Evolutionary conservation across 2,329 filamentous ascomycete species (phyloP).

Genomic region (Aspergillus novofumigatus): DNA sequence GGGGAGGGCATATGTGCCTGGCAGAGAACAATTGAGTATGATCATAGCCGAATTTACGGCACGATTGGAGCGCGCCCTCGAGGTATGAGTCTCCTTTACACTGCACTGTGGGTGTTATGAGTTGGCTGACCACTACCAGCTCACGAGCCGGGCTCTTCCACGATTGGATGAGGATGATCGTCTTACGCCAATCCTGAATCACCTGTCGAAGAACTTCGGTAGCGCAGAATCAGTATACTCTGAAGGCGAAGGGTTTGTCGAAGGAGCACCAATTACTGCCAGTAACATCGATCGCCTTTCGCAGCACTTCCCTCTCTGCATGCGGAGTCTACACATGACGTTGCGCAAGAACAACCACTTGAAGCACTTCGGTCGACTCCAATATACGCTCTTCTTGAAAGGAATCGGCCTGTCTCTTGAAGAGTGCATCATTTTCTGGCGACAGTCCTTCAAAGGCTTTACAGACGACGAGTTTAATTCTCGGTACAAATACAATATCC

Average conservation of each 20-base stretch:
- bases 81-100: conserved; percentile 52
- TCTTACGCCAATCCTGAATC: conserved; percentile 67
- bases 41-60: conserved; percentile 81
- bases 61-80: conserved; percentile 73
- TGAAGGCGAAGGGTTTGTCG: conserved; percentile 59
- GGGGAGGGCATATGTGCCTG: conserved; percentile 88
- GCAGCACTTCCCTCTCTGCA: conserved; percentile 84
- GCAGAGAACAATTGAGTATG: conserved; percentile 81
- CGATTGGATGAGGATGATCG: conserved; percentile 95
- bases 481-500: conserved; percentile 94
- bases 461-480: conserved; percentile 96
- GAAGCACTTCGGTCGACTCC: conserved; percentile 87
- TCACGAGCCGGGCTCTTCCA: conserved; percentile 86
- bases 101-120: conserved; percentile 4
- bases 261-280: conserved; percentile 71
- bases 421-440: conserved; percentile 90
- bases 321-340: conserved; percentile 83
- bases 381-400: conserved; percentile 96
- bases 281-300: conserved; percentile 75
- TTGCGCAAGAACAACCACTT: conserved; percentile 84
- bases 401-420: conserved; percentile 90
- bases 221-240: conserved; percentile 82
- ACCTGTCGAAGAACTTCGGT: conserved; percentile 94
- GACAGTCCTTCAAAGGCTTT: conserved; percentile 75
- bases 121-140: conserved; percentile 43